Evolutionary conservation across 768 basidiomycete species (phyloP).

Genomic region (Boletus subparvulus): DNA sequence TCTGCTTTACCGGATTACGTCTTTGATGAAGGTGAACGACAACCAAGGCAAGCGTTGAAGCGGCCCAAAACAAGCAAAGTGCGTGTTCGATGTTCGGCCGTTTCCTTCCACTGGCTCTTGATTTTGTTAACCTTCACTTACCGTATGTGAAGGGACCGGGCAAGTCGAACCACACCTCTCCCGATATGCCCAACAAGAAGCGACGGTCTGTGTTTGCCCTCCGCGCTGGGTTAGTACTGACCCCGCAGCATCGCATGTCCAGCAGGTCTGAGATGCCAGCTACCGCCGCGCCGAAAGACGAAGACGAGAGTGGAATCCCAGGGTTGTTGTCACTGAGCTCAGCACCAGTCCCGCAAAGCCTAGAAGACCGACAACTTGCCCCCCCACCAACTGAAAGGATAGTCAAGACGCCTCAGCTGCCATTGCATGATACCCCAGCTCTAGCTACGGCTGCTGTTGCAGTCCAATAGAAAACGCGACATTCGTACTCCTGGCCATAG

Average conservation of each 20-base stretch:
- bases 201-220: conserved; percentile 60
- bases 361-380: conserved; percentile 38
- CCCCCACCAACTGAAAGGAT: conserved; percentile 42
- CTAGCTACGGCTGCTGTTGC: conserved; percentile 46
- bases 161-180: conserved; percentile 60
- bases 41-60: conserved; percentile 67
- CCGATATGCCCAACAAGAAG: conserved; percentile 78
- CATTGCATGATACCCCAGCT: conserved; percentile 60
- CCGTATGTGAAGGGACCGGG: conserved; percentile 52
- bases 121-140: conserved; percentile 23
- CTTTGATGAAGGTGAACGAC: conserved; percentile 79
- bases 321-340: conserved; percentile 32
- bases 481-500: not conserved
- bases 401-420: conserved; percentile 59
- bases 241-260: conserved; percentile 30
- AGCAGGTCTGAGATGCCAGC: conserved; percentile 43
- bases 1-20: conserved; percentile 78
- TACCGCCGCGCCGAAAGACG: conserved; percentile 32
- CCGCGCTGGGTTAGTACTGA: conserved; percentile 21
- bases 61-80: conserved; percentile 66
- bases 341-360: conserved; percentile 34
- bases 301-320: conserved; percentile 40
- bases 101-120: conserved; percentile 11
- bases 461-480: conserved; percentile 27
- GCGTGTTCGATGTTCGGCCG: conserved; percentile 29